Base-by-base conservation (phyloP, 305 asterid species). In the Stenogyne calaminthoides region DNA sequence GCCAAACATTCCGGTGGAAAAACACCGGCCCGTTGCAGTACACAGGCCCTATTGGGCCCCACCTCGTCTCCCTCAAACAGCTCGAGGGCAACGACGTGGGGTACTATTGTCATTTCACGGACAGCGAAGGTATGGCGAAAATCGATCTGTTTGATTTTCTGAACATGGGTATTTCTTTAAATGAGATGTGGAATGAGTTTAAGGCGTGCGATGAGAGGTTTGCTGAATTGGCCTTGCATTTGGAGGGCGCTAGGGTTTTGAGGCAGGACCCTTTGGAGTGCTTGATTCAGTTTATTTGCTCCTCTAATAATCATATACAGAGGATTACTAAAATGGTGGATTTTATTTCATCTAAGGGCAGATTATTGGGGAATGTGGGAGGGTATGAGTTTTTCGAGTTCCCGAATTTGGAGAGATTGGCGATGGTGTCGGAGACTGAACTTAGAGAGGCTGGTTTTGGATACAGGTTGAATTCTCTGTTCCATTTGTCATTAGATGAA, bases 251-350 rank as follows among this genome's bases (percentile, higher is more conserved):
- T 72, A 88, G 99, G 86, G 99, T 90, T 47, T 75, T 95, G 57
- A 83, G 96, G 80, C 98, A 95, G 81, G 96, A 89, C 11, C 98
- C 98, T 11, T 75, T 95, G 81, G 99, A 92, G 91, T 92, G 99
- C 75, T 82, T 95, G 67, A 77, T 92, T 76, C 98, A 95, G 71
- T 95, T 95, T 72, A 88, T 95, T 78, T 95, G 99, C 85, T 92
- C 98, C 1, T 90, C 98, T 16, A 92, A 92, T 76, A 95, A 95
- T 74, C 84, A 90, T 73, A 95, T 95, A 15, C 79, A 76, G 84
- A 90, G 99, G 81, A 95, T 95, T 82, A 84, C 96, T 0, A 85
- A 84, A 69, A 92, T 95, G 97, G 97, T 95, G 59, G 98, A 90
- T 84, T 92, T 89, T 62, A 67, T 95, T 34, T 92, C 98, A 8